Evolutionary conservation across 768 basidiomycete species (phyloP).

Genomic region (Leccinum imitatum): DNA sequence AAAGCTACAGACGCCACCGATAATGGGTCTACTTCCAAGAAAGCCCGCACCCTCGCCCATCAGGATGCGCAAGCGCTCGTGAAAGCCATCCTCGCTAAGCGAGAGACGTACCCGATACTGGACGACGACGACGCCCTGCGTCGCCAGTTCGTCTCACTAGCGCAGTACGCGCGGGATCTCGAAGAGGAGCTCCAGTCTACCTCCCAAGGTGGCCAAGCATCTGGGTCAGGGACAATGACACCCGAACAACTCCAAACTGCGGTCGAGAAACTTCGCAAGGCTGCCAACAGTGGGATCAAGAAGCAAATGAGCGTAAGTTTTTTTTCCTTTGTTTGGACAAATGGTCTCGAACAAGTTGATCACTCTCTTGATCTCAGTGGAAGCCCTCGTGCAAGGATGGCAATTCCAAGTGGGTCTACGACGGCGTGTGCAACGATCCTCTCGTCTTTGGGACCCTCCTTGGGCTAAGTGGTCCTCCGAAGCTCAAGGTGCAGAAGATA

Average conservation of each 20-base stretch:
- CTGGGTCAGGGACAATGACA: slow-evolving; percentile 33
- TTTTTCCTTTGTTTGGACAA: neutral
- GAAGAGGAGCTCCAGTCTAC: slow-evolving; percentile 30
- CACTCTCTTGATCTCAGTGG: slow-evolving; percentile 39
- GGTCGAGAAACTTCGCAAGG: slow-evolving; percentile 45
- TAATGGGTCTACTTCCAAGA: slow-evolving; percentile 28
- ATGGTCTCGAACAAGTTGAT: neutral
- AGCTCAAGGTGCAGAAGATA: slow-evolving; percentile 51
- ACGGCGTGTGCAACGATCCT: slow-evolving; percentile 49
- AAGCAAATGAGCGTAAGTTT: slow-evolving; percentile 46
- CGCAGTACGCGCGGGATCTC: slow-evolving; percentile 33
- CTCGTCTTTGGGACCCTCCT: slow-evolving; percentile 48
- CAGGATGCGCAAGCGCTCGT: slow-evolving; percentile 38
- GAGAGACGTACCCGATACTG: slow-evolving; percentile 36
- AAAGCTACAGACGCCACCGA: slow-evolving; percentile 29
- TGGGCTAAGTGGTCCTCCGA: slow-evolving; percentile 43
- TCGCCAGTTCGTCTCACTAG: slow-evolving; percentile 32
- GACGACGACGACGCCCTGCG: slow-evolving; percentile 33
- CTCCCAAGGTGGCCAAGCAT: slow-evolving; percentile 1
- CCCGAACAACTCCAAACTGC: slow-evolving; percentile 40
- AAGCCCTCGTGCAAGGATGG: slow-evolving; percentile 48
- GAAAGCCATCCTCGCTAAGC: slow-evolving; percentile 39
- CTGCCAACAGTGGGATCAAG: slow-evolving; percentile 47
- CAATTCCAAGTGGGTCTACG: slow-evolving; percentile 49
- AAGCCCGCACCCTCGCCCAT: slow-evolving; percentile 22